Evolutionary conservation across 768 basidiomycete species (phyloP).

Genomic region (Pholiota molesta): DNA sequence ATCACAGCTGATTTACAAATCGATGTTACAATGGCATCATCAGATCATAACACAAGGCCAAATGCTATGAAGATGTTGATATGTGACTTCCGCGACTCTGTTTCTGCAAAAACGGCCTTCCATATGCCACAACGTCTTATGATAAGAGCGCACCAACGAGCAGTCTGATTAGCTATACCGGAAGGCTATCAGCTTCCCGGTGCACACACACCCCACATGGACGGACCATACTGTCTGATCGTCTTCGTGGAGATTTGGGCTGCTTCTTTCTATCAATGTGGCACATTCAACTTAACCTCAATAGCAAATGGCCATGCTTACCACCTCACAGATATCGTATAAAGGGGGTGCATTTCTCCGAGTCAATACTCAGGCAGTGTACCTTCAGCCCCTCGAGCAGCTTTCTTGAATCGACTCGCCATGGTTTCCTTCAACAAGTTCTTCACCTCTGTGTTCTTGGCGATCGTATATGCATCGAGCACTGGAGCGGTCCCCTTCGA

Average conservation of each 20-base stretch:
- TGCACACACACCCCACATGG: neutral
- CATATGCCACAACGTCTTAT: neutral
- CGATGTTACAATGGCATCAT: too few relatives aligned
- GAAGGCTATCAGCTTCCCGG: neutral
- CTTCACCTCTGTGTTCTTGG: constrained; percentile 30
- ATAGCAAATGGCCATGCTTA: neutral
- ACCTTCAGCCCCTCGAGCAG: neutral
- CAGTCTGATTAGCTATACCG: neutral
- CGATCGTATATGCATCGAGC: constrained; percentile 30
- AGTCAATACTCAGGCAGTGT: neutral
- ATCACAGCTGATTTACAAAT: too few relatives aligned
- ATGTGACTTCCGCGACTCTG: too few relatives aligned
- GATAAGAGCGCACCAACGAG: neutral
- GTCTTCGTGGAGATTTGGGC: neutral
- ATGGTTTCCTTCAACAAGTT: constrained; percentile 33
- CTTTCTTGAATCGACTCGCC: neutral
- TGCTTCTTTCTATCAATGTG: neutral
- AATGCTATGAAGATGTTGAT: too few relatives aligned
- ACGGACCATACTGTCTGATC: neutral
- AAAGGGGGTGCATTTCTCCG: neutral
- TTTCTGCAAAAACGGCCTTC: neutral
- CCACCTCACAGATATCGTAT: constrained; percentile 1
- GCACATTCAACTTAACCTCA: neutral
- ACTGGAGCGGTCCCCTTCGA: constrained; percentile 29
- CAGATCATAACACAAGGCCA: too few relatives aligned